Percentiles rank a stretch among this genome's conserved stretches.
Conservation (phyloP, 129 eudicot species). For the Artemisia tridentata region DNA sequence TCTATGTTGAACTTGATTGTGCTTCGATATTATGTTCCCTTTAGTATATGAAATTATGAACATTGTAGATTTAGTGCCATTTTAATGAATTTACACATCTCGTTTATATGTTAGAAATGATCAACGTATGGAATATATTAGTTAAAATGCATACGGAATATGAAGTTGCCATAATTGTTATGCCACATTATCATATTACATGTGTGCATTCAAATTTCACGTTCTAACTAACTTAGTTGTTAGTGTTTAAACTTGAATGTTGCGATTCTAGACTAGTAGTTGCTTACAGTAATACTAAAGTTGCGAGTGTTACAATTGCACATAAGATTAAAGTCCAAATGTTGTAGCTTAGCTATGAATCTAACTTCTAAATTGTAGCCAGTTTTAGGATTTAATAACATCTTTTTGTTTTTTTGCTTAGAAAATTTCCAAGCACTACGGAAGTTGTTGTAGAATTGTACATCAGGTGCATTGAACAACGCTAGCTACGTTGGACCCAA, state of each 20-base stretch:
- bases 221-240: background rate
- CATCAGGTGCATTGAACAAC: constrained; percentile 7
- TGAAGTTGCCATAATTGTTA: background rate
- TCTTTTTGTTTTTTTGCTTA: background rate
- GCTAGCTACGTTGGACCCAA: background rate
- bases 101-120: constrained; percentile 4
- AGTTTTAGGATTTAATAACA: background rate
- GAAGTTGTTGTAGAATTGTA: constrained; percentile 10
- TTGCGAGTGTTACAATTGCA: constrained; percentile 4
- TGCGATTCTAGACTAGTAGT: constrained; percentile 3
- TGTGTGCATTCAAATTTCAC: background rate
- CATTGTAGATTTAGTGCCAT: constrained; percentile 5
- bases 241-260: background rate
- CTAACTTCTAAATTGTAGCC: background rate
- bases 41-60: background rate
- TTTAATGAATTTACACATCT: background rate
- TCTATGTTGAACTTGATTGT: background rate
- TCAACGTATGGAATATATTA: background rate
- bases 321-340: background rate
- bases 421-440: background rate
- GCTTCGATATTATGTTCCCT: constrained; percentile 1
- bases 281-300: background rate
- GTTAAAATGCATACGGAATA: constrained; percentile 5
- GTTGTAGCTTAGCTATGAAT: background rate
- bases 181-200: background rate